A percentile compares a stretch with the other conserved stretches of the same genome.
Conservation (phyloP, 116 monocot genomes). For the Posidonia oceanica region DNA sequence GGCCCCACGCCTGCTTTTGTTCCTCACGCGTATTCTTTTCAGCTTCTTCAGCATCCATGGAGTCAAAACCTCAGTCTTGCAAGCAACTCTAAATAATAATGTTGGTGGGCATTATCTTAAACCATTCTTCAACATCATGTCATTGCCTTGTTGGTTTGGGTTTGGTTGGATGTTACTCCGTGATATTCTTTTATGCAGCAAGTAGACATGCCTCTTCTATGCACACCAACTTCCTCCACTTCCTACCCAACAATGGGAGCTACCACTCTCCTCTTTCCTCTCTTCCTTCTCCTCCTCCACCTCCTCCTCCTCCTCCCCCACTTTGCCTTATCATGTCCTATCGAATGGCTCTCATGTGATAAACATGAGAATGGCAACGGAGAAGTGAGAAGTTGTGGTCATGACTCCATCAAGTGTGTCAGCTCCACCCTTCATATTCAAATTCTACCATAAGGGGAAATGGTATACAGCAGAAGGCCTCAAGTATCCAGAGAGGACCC, state of each 20-base stretch:
- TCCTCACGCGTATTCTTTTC: neutral
- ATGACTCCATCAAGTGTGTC: neutral
- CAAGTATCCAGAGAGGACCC: neutral
- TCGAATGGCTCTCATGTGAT: neutral
- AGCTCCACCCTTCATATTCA: neutral
- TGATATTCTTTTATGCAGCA: neutral
- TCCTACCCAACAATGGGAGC: conserved; percentile 3
- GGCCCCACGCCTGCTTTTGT: no score
- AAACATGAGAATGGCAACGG: neutral
- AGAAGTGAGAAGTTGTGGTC: neutral
- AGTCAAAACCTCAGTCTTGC: neutral
- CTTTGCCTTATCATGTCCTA: neutral
- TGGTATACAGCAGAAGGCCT: neutral
- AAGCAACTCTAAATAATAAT: no score
- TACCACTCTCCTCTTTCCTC: neutral
- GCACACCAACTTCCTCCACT: neutral
- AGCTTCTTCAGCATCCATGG: neutral
- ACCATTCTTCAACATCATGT: no score
- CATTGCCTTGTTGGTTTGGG: no score
- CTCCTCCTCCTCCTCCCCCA: neutral
- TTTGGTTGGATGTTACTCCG: no score
- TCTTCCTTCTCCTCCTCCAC: conserved; percentile 1
- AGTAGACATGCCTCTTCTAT: neutral
- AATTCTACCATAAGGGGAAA: neutral
- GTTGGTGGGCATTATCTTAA: no score